phyloP scores from a whole-genome alignment of 176 grass and related monocot species.

The Poa pratensis region DNA sequence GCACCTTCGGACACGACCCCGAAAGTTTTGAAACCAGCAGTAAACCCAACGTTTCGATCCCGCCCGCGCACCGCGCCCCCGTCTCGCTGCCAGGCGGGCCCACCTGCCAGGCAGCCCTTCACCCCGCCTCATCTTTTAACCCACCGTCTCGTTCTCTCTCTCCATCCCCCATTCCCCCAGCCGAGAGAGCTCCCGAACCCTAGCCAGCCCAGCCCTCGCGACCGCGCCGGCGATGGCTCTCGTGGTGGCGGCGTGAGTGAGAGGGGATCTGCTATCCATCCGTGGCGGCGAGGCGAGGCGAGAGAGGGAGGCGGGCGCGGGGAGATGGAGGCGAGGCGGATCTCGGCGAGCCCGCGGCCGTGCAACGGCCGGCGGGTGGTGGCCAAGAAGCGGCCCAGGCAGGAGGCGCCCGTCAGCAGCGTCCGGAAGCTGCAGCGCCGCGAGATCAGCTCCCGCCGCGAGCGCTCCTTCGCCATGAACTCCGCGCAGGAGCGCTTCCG shows the following conservation, averaged over 20 bases:
- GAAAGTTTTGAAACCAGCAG: constrained; percentile 54
- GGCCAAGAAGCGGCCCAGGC: constrained; percentile 71
- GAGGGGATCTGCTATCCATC: background rate
- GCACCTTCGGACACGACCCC: constrained; percentile 45
- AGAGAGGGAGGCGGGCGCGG: too few species aligned
- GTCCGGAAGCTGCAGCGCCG: constrained; percentile 80
- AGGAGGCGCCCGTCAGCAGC: constrained; percentile 67
- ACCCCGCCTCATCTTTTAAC: constrained; percentile 43
- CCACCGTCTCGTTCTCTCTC: constrained; percentile 36
- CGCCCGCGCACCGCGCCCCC: constrained; percentile 19
- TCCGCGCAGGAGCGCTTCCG: constrained; percentile 85
- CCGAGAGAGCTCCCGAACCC: constrained; percentile 54
- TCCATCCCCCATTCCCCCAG: constrained; percentile 47
- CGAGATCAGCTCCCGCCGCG: constrained; percentile 80
- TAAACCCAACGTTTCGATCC: constrained; percentile 38
- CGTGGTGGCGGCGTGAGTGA: constrained; percentile 15
- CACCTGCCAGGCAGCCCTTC: constrained; percentile 13
- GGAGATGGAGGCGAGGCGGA: constrained; percentile 77
- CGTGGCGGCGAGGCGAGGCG: background rate
- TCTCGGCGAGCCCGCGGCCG: constrained; percentile 78
- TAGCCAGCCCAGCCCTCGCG: constrained; percentile 17
- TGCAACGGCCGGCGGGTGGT: constrained; percentile 76
- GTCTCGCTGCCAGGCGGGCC: background rate
- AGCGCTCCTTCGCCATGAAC: constrained; percentile 79
- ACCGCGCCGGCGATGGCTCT: background rate